Evolutionary conservation across 129 eudicot genomes (phyloP).

Genomic region (Saussurea involucrata): DNA sequence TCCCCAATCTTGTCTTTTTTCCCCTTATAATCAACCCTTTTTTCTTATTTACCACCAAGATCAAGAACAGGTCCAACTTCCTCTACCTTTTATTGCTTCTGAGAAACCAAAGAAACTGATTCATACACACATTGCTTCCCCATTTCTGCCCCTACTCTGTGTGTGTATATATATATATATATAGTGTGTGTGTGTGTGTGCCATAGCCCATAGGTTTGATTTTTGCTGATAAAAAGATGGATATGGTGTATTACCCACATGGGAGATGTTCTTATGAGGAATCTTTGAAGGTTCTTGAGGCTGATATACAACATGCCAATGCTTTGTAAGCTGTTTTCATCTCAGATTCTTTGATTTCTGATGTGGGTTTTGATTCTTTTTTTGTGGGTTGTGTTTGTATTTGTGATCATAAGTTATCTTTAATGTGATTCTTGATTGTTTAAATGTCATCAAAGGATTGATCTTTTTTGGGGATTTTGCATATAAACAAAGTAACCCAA

Average conservation of each 20-base stretch:
- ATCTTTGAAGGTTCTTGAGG: conserved; percentile 67
- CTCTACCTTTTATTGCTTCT: conserved; percentile 21
- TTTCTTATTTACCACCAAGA: conserved; percentile 1
- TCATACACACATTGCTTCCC: conserved; percentile 13
- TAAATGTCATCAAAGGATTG: neutral
- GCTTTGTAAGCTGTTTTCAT: conserved; percentile 53
- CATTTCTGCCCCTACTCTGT: neutral
- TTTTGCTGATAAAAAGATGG: conserved; percentile 40
- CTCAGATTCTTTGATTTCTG: neutral
- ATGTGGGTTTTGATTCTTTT: conserved; percentile 14
- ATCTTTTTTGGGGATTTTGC: conserved; percentile 14
- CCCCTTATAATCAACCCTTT: neutral
- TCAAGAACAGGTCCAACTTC: conserved; percentile 26
- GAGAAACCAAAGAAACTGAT: conserved; percentile 31
- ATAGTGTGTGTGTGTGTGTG: neutral
- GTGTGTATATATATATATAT: neutral
- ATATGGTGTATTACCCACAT: conserved; percentile 66
- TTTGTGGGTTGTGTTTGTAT: conserved; percentile 2
- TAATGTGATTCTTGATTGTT: conserved; percentile 14
- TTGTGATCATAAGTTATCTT: neutral
- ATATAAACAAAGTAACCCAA: neutral
- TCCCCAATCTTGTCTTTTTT: conserved; percentile 15
- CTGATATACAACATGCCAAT: conserved; percentile 95
- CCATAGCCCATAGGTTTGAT: conserved; percentile 8
- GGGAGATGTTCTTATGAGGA: conserved; percentile 76